Conservation (phyloP, 108 stramenopile genomes). For the Pseudonitzschia multistriata region DNA sequence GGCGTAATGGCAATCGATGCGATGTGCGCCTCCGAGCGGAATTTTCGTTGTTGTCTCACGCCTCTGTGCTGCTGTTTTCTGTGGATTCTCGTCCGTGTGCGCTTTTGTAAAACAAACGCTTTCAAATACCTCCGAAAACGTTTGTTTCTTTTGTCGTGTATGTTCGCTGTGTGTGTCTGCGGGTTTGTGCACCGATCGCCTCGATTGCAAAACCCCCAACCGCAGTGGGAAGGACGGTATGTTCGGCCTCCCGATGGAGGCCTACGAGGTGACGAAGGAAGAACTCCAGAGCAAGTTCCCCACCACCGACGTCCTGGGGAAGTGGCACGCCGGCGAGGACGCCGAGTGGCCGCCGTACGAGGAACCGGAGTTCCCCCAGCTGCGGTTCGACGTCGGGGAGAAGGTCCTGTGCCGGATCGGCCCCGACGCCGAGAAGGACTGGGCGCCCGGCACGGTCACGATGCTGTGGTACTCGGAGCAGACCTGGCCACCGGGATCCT, state of each 20-base stretch:
- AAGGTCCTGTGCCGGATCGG: constrained; percentile 86
- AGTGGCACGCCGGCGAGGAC: constrained; percentile 76
- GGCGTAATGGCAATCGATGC: too few species aligned
- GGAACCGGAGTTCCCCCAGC: constrained; percentile 48
- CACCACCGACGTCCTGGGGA: constrained; percentile 56
- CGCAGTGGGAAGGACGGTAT: constrained; percentile 74
- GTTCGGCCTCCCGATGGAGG: constrained; percentile 74
- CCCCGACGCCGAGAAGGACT: constrained; percentile 77
- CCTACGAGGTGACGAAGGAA: constrained; percentile 73
- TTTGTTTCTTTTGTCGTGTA: too few species aligned
- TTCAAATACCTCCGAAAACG: too few species aligned
- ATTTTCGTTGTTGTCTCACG: too few species aligned
- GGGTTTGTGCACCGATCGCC: too few species aligned
- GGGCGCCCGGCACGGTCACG: constrained; percentile 76
- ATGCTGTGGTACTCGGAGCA: constrained; percentile 86
- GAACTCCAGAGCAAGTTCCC: constrained; percentile 61
- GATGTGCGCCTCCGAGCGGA: too few species aligned
- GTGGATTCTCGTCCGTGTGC: too few species aligned
- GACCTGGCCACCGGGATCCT: constrained; percentile 76
- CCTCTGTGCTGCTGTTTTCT: too few species aligned
- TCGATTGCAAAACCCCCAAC: too few species aligned
- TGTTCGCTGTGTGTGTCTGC: too few species aligned
- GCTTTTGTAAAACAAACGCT: too few species aligned
- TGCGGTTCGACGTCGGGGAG: constrained; percentile 79
- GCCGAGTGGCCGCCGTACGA: constrained; percentile 82